Evolutionary conservation across 805 yeast genomes (phyloP), one percentile per base, ranked within the genome.

Genomic region (Clavispora asparagi): DNA sequence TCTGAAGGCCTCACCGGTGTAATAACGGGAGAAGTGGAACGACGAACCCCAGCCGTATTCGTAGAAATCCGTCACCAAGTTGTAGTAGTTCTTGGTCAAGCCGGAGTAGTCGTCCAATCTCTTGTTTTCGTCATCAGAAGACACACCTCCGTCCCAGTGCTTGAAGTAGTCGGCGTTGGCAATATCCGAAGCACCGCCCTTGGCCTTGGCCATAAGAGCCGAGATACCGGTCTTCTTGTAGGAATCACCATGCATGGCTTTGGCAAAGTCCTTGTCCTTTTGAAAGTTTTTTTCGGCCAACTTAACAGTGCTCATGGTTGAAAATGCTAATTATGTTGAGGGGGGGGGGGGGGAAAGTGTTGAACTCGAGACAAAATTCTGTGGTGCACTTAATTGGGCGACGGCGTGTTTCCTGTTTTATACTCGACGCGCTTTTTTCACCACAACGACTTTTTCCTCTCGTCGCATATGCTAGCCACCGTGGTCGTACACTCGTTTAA

Each of bases 11-110:
- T 94, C 99, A 53, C 97, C 97, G 63, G 76, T 77, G 75, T 88
- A 92, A 74, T 85, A 94, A 60, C 97, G 83, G 37, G 95, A 87
- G 69, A 94, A 94, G 70, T 94, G 99, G 88, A 94, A 94, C 13
- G 97, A 88, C 14, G 96, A 79, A 55, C 99, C 99, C 99, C 99
- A 94, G 42, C 99, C 99, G 69, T 94, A 92, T 73, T 94, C 99
- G 77, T 94, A 94, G 62, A 94, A 94, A 70, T 92, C 99, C 27
- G 99, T 94, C 42, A 88, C 97, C 64, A 92, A 82, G 73, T 94
- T 94, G 76, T 92, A 92, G 77, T 92, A 92, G 64, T 94, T 95
- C 67, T 87, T 91, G 45, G 99, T 94, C 58, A 90, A 79, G 55
- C 85, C 83, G 48, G 95, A 87, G 73, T 92, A 92, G 68, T 91